Percentiles rank a stretch among this genome's conserved stretches.
These are phyloP conservation scores for Zygoascus hellenicus DNA, from an alignment of 1,139 yeast species.

Conservation along the genomic window DNA sequence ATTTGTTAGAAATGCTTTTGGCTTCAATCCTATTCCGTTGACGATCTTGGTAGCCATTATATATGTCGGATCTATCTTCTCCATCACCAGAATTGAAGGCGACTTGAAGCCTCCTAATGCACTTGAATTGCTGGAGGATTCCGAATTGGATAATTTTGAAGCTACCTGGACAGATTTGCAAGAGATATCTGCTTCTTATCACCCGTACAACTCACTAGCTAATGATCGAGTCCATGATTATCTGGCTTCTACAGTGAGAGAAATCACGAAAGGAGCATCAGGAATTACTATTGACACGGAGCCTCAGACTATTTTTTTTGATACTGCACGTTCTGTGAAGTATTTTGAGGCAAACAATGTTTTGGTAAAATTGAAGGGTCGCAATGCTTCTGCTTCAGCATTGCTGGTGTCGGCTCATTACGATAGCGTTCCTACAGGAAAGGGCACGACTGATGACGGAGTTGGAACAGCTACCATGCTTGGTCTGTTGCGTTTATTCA, in stretches of 20 bases:
- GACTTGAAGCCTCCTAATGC: constrained; percentile 8
- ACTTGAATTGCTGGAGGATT: not conserved
- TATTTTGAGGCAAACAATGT: constrained; percentile 80
- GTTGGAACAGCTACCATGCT: constrained; percentile 82
- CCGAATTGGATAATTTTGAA: constrained; percentile 28
- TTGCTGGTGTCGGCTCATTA: constrained; percentile 77
- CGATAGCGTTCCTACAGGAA: constrained; percentile 84
- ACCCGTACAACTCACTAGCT: constrained; percentile 72
- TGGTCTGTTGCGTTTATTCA: constrained; percentile 55
- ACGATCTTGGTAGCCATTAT: constrained; percentile 8
- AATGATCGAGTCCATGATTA: constrained; percentile 74
- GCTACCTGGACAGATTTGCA: constrained; percentile 68
- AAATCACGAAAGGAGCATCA: constrained; percentile 25
- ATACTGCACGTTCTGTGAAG: constrained; percentile 29
- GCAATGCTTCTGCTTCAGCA: constrained; percentile 49
- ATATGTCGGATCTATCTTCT: constrained; percentile 11
- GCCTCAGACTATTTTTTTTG: constrained; percentile 43
- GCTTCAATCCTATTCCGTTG: constrained; percentile 8
- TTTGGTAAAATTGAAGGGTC: constrained; percentile 65
- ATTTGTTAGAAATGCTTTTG: constrained; percentile 4
- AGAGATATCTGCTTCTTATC: constrained; percentile 55
- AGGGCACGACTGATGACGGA: constrained; percentile 91
- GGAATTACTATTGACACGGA: constrained; percentile 50
- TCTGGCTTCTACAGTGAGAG: constrained; percentile 34
- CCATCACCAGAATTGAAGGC: constrained; percentile 8